Evolutionary conservation across 192 early-diverging fungal species (phyloP), one percentile per base, ranked within the genome.

Genomic region (Gamsiella multidivaricata): DNA sequence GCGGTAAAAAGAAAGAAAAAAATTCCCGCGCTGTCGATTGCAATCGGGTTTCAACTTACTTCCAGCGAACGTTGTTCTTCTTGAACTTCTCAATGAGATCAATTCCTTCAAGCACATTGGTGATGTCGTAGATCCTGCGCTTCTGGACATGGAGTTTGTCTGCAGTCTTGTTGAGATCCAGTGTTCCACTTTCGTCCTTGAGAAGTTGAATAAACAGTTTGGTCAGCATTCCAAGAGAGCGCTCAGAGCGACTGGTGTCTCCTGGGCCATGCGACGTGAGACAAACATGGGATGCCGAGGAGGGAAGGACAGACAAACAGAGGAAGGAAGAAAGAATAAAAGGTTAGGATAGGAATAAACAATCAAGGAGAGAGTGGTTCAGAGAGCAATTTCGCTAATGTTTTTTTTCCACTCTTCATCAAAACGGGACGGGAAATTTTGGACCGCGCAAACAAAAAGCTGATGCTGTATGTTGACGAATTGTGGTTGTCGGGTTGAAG

Each of bases 51-150:
- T 15, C 3, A 31, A 83, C 86, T 73, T 83, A 91, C 89, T 83
- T 91, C 88, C 89, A 89, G 47, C 87, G 81, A 29, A 91, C 87
- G 80, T 89, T 87, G 69, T 91, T 91, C 70, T 91, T 91, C 70
- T 87, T 86, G 55, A 83, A 87, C 65, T 91, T 91, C 61, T 91
- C 87, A 42, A 89, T 88, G 46, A 91, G 65, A 23, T 83, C 70
- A 45, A 91, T 87, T 2, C 89, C 89, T 70, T 91, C 89, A 32
- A 91, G 73, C 10, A 91, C 89, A 63, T 89, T 88, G 26, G 89
- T 91, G 43, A 91, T 91, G 46, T 91, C 89, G 56, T 91, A 91
- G 46, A 91, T 91, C 31, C 89, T 81, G 43, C 89, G 83, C 61
- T 91, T 91, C 60, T 91, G 89, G 7, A 91, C 89, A 2, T 83